phyloP scores from a whole-genome alignment of 2,329 filamentous ascomycete genomes.

The Sporothrix schenckii region DNA sequence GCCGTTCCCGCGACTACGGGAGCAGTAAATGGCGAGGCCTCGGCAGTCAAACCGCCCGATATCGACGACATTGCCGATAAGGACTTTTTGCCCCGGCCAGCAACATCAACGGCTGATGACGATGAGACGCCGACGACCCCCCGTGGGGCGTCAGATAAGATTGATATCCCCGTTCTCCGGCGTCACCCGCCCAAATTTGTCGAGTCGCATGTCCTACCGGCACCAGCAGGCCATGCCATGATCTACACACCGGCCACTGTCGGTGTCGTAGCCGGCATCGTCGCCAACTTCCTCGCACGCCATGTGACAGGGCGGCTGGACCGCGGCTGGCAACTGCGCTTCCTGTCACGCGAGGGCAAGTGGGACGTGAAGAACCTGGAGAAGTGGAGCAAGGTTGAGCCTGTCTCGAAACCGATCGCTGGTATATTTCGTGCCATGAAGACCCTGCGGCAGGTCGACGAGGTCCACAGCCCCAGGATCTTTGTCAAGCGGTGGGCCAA shows the following conservation, averaged over 20 bases:
- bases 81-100: slow-evolving; percentile 42
- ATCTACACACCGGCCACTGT: slow-evolving; percentile 78
- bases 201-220: slow-evolving; percentile 70
- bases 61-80: slow-evolving; percentile 46
- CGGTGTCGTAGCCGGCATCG: slow-evolving; percentile 75
- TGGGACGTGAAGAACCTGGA: slow-evolving; percentile 97
- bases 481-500: slow-evolving; percentile 71
- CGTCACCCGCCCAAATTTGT: slow-evolving; percentile 58
- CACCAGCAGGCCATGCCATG: slow-evolving; percentile 79
- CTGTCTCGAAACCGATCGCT: slow-evolving; percentile 77
- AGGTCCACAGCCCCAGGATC: slow-evolving; percentile 72
- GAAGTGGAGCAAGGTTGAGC: slow-evolving; percentile 82
- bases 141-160: slow-evolving; percentile 45
- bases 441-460: slow-evolving; percentile 86
- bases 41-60: neutral
- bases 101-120: slow-evolving; percentile 33
- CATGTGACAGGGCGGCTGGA: slow-evolving; percentile 77
- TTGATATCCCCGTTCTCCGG: slow-evolving; percentile 53
- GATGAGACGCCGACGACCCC: slow-evolving; percentile 54
- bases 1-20: neutral
- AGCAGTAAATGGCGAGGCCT: neutral
- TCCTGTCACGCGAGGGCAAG: slow-evolving; percentile 86
- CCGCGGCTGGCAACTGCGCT: slow-evolving; percentile 87
- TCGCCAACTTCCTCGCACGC: slow-evolving; percentile 77
- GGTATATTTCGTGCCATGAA: slow-evolving; percentile 87